These are phyloP conservation scores for Neonothopanus nambi DNA, from an alignment of 1,284 basidiomycete genomes.

Conservation along the genomic window DNA sequence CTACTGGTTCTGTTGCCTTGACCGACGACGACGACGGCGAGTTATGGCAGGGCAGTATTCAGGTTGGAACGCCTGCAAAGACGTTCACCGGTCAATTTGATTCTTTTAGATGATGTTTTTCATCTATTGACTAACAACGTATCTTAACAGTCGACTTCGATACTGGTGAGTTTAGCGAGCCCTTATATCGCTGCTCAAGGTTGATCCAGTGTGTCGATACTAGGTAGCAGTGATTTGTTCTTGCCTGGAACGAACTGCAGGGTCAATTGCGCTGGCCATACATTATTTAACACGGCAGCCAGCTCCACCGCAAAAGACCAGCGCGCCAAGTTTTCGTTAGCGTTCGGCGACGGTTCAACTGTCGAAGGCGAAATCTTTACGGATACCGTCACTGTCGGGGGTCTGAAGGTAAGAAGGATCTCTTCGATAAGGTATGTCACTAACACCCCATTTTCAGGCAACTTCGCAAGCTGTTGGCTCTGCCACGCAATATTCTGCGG, in stretches of 20 bases:
- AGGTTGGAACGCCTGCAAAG: conserved; percentile 41
- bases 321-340: conserved; percentile 23
- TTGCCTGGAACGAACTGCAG: conserved; percentile 40
- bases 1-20: conserved; percentile 28
- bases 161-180: conserved; percentile 31
- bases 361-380: conserved; percentile 31
- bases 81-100: conserved; percentile 28
- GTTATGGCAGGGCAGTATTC: conserved; percentile 37
- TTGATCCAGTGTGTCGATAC: conserved; percentile 1
- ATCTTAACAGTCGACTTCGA: conserved; percentile 45
- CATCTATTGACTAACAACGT: background rate
- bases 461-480: conserved; percentile 41
- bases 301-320: conserved; percentile 32
- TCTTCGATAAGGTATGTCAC: background rate
- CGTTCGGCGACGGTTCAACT: conserved; percentile 33
- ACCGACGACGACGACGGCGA: conserved; percentile 30
- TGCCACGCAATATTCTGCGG: conserved; percentile 46
- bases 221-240: conserved; percentile 40
- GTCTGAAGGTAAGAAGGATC: conserved; percentile 17
- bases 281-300: conserved; percentile 29
- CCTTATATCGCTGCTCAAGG: conserved; percentile 4
- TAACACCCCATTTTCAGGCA: conserved; percentile 29
- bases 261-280: conserved; percentile 35
- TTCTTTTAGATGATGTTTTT: background rate
- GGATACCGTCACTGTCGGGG: conserved; percentile 33